A percentile compares a stretch with the other conserved stretches of the same genome.
Conservation (phyloP, 345 rosid genomes). For the Eucalyptus virginea region DNA sequence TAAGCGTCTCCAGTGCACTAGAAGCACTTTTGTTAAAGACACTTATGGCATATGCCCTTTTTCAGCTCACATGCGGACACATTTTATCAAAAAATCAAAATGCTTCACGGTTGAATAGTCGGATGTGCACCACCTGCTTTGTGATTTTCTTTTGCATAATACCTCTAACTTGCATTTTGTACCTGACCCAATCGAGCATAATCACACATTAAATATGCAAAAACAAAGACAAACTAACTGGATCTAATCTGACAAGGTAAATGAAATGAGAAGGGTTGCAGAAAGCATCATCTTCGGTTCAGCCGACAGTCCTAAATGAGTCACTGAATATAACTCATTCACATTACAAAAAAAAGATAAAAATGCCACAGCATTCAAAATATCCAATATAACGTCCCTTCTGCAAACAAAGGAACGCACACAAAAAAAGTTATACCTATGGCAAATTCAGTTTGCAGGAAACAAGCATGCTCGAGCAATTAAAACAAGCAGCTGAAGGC, state of each 20-base stretch:
- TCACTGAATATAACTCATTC: neutral
- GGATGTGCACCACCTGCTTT: neutral
- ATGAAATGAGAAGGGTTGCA: neutral
- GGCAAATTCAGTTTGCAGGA: constrained; percentile 18
- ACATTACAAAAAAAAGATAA: neutral
- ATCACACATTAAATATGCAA: neutral
- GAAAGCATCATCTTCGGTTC: neutral
- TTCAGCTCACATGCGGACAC: neutral
- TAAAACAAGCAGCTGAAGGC: constrained; percentile 38
- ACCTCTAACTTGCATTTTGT: neutral
- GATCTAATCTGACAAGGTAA: neutral
- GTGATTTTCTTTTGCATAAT: too few species aligned
- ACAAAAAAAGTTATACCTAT: neutral
- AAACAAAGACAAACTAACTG: neutral
- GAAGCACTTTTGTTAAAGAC: neutral
- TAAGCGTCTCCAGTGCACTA: neutral
- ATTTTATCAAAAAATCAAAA: too few species aligned
- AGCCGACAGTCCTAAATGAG: neutral
- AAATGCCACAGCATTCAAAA: neutral
- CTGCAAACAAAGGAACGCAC: neutral
- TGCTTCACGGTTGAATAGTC: neutral
- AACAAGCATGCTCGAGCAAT: constrained; percentile 44
- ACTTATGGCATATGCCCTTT: neutral
- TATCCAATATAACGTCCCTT: neutral
- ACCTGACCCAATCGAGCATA: neutral